Conservation (phyloP, 2,329 filamentous ascomycete genomes). For the Paecilomyces fulvus region DNA sequence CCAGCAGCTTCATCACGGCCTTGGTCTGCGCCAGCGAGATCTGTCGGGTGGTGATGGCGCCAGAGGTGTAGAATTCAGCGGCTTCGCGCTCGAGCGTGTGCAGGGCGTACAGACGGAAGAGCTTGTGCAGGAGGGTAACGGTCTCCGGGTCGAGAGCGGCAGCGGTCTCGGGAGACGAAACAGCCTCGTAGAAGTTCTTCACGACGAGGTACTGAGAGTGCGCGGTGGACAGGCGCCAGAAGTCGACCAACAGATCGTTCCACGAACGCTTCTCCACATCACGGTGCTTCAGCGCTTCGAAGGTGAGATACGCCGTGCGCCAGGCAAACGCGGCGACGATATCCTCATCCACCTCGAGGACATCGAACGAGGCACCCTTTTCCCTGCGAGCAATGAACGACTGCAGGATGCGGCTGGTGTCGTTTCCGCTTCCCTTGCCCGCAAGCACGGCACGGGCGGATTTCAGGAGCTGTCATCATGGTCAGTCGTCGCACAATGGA, state of each 20-base stretch:
- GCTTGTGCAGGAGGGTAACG: constrained; percentile 51
- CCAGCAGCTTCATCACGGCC: constrained; percentile 60
- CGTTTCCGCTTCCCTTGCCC: constrained; percentile 56
- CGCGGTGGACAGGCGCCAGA: constrained; percentile 66
- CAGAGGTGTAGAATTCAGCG: constrained; percentile 62
- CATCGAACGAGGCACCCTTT: constrained; percentile 64
- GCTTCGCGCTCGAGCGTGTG: constrained; percentile 61
- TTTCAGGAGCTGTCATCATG: constrained; percentile 52
- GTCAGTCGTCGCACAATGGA: neutral
- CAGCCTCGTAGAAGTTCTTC: constrained; percentile 67
- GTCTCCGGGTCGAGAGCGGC: constrained; percentile 51
- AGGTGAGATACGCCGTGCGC: constrained; percentile 65
- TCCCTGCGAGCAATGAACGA: constrained; percentile 58
- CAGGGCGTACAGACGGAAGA: constrained; percentile 58
- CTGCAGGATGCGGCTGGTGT: constrained; percentile 59
- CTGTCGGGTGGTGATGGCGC: constrained; percentile 62
- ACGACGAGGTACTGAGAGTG: constrained; percentile 71
- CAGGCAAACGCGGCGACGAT: constrained; percentile 67
- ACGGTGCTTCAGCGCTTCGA: constrained; percentile 65
- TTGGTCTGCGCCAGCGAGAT: constrained; percentile 61
- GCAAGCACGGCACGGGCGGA: constrained; percentile 62
- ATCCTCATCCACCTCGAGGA: constrained; percentile 61
- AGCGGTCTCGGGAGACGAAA: constrained; percentile 48
- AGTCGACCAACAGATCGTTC: constrained; percentile 71
- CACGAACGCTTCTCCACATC: constrained; percentile 68